Base-by-base conservation (phyloP, 805 yeast species). In the Metschnikowia vanudenii region DNA sequence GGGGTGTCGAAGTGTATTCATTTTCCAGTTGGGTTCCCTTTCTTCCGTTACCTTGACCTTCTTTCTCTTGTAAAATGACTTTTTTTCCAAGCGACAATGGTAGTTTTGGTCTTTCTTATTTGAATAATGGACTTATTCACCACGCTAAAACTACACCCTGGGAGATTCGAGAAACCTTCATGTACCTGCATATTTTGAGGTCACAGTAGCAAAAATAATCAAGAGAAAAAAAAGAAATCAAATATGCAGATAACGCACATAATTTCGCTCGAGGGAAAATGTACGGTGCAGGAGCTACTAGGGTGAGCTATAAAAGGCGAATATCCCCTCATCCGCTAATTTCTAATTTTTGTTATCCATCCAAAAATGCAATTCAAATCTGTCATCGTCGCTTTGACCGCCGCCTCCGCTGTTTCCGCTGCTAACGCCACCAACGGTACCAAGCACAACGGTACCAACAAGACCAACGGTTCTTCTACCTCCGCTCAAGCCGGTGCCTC, bases 281-380 rank as follows among this genome's bases (percentile, higher is more conserved):
- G 35, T 29, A 39, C 34, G 39, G 44, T 50, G 51, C 53, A 50
- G 51, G 46, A 31, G n/a, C 5, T 10, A 14, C 29, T 8, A 20
- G 13, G 29, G n/a, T 37, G 35, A 30, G 46, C 38, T 50, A 50
- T 50, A 50, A 41, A 46, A 33, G 39, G 47, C 32, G 43, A 24
- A 12, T 13, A 30, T 26, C 16, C 17, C 41, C 20, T 14, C 41
- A 16, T 24, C 4, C 1, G 12, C 5, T 26, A 14, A 13, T 32
- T 10, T 11, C 9, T 26, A 7, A 16, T 13, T 24, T 1, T 18
- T 28, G 40, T 37, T 19, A 37, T 17, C 29, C 36, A 41, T 20
- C 36, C 26, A 33, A 61, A 39, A 67, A 69, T 69, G 75, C 74
- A 69, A 67, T 66, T 69, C 66, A 58, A 62, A 48, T 53, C 67